Conservation (phyloP, 306 rosid genomes). For the Dryas drummondii region DNA sequence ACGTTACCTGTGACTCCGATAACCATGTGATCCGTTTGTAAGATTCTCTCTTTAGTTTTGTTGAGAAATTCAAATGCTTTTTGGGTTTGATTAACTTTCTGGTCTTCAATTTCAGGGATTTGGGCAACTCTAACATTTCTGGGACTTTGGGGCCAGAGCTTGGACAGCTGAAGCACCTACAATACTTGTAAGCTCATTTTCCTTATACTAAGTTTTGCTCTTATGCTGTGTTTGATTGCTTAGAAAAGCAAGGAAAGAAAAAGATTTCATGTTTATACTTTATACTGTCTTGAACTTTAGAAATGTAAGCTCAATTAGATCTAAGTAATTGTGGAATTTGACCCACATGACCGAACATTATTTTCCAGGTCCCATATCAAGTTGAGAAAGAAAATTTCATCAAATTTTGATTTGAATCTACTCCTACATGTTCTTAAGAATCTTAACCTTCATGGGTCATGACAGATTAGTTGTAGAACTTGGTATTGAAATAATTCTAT, state of each 20-base stretch:
- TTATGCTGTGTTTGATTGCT: constrained; percentile 13
- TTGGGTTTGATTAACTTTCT: neutral
- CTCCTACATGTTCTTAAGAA: neutral
- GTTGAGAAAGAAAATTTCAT: neutral
- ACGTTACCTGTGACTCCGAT: constrained; percentile 74
- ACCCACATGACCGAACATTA: neutral
- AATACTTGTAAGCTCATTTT: constrained; percentile 58
- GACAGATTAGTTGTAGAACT: too few relatives aligned
- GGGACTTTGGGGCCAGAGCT: constrained; percentile 88
- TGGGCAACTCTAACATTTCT: constrained; percentile 85
- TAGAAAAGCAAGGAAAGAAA: neutral
- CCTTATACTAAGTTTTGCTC: neutral
- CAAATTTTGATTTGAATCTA: neutral
- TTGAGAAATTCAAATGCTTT: neutral
- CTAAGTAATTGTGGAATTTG: neutral
- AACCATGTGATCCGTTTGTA: constrained; percentile 84
- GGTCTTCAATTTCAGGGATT: constrained; percentile 67
- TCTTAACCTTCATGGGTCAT: too few relatives aligned
- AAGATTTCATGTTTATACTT: constrained; percentile 1
- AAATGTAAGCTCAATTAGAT: neutral
- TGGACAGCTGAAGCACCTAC: constrained; percentile 73
- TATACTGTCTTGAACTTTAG: constrained; percentile 5
- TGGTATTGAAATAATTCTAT: neutral
- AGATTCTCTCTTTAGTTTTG: constrained; percentile 23
- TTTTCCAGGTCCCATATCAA: neutral